These are phyloP conservation scores for Chalciporus chontae DNA, from an alignment of 768 basidiomycete genomes.

Conservation along the genomic window DNA sequence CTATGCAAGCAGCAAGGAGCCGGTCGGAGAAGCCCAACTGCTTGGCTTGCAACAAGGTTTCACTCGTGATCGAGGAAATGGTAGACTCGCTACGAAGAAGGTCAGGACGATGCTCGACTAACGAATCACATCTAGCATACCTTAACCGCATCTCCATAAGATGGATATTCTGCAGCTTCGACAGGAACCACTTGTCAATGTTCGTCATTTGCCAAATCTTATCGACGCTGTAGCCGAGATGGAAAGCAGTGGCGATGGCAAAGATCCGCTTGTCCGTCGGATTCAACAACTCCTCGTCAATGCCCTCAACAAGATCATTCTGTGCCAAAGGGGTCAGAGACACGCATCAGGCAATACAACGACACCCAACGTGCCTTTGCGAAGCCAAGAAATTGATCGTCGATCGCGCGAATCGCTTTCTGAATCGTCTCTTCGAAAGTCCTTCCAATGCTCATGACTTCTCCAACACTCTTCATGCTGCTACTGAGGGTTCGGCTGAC, in stretches of 20 bases:
- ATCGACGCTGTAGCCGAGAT: slow-evolving; percentile 89
- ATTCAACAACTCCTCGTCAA: slow-evolving; percentile 90
- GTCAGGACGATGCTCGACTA: slow-evolving; percentile 1
- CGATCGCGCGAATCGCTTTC: slow-evolving; percentile 95
- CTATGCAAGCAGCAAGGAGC: slow-evolving; percentile 77
- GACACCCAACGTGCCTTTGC: slow-evolving; percentile 55
- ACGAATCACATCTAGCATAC: slow-evolving; percentile 40
- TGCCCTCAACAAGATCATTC: slow-evolving; percentile 85
- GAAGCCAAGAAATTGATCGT: slow-evolving; percentile 93
- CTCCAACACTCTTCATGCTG: slow-evolving; percentile 99
- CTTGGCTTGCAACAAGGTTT: slow-evolving; percentile 77
- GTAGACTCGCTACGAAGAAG: slow-evolving; percentile 48
- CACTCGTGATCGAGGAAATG: slow-evolving; percentile 57
- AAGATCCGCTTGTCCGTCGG: slow-evolving; percentile 98
- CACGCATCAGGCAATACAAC: not conserved
- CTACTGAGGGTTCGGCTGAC: slow-evolving; percentile 89
- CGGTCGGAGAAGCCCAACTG: slow-evolving; percentile 96
- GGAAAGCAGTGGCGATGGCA: slow-evolving; percentile 91
- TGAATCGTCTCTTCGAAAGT: slow-evolving; percentile 99
- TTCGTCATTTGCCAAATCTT: slow-evolving; percentile 98
- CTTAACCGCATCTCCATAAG: slow-evolving; percentile 73
- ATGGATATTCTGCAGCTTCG: slow-evolving; percentile 78
- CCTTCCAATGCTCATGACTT: slow-evolving; percentile 98
- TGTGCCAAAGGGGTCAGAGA: slow-evolving; percentile 25
- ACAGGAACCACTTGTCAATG: slow-evolving; percentile 99